These are phyloP conservation scores for Tulasnella sp. DNA, from an alignment of 768 basidiomycete species.

Conservation along the genomic window DNA sequence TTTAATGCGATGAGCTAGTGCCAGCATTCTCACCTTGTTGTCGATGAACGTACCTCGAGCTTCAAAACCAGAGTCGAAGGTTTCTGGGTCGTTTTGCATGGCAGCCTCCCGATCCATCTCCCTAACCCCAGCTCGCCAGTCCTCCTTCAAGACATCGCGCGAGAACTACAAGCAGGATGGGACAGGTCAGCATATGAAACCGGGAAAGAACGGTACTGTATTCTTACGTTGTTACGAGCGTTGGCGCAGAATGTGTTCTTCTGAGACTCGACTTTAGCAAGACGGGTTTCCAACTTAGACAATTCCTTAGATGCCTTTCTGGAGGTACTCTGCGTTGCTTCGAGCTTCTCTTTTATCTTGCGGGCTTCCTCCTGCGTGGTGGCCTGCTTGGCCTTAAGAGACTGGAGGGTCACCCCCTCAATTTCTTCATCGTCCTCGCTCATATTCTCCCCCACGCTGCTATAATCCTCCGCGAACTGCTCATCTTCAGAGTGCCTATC, in stretches of 20 bases:
- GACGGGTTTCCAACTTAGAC: conserved; percentile 43
- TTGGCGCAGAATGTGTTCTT: conserved; percentile 62
- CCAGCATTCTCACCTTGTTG: neutral
- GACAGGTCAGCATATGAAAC: neutral
- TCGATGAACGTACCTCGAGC: conserved; percentile 44
- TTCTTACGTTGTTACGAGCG: conserved; percentile 52
- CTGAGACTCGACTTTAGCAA: conserved; percentile 40
- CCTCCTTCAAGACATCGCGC: conserved; percentile 52
- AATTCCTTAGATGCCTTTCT: conserved; percentile 39
- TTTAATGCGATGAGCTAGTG: conserved; percentile 29
- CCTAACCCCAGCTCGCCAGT: conserved; percentile 12
- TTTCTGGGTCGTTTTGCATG: conserved; percentile 53
- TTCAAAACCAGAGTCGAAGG: conserved; percentile 51
- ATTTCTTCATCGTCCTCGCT: conserved; percentile 37
- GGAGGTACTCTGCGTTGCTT: conserved; percentile 21
- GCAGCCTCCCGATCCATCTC: conserved; percentile 40
- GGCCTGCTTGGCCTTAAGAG: conserved; percentile 46
- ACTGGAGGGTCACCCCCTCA: conserved; percentile 47
- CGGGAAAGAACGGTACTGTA: no score
- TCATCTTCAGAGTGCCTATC: conserved; percentile 35
- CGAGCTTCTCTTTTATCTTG: conserved; percentile 42
- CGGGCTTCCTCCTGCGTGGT: conserved; percentile 16
- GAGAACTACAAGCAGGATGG: conserved; percentile 45
- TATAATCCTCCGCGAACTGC: conserved; percentile 31
- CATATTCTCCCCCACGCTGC: conserved; percentile 27